A percentile compares a stretch with the other conserved stretches of the same genome.
Evolutionary conservation across 2,329 filamentous ascomycete genomes (phyloP).

Genomic region (Elsinoe fawcettii): DNA sequence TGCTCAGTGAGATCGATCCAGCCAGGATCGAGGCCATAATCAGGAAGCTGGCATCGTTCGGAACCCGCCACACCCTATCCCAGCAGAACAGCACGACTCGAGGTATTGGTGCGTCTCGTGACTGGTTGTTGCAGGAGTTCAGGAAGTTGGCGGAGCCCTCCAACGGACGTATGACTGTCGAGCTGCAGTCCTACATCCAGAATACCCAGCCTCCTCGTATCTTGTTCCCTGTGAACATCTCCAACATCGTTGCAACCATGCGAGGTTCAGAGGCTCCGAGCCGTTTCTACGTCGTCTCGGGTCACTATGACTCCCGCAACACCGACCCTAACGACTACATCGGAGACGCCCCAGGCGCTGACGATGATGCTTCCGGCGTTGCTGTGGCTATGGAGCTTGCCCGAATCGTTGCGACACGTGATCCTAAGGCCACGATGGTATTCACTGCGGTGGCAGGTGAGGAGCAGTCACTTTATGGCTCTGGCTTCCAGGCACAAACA

Average conservation of each 20-base stretch:
- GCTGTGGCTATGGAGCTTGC: constrained; percentile 51
- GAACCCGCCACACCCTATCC: constrained; percentile 50
- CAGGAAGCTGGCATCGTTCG: constrained; percentile 48
- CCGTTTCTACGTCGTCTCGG: constrained; percentile 47
- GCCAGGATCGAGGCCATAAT: constrained; percentile 45
- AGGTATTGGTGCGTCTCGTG: constrained; percentile 50
- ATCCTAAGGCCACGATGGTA: constrained; percentile 47
- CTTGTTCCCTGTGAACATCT: constrained; percentile 45
- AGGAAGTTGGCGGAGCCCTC: constrained; percentile 40
- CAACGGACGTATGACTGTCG: constrained; percentile 45
- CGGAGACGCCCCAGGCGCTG: constrained; percentile 48
- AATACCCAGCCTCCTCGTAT: constrained; percentile 40
- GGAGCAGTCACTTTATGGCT: constrained; percentile 49
- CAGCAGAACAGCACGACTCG: constrained; percentile 43
- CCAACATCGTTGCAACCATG: constrained; percentile 47
- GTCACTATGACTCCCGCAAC: constrained; percentile 49
- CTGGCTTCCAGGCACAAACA: constrained; percentile 45
- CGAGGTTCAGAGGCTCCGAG: constrained; percentile 43
- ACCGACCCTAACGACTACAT: constrained; percentile 46
- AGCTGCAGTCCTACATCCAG: constrained; percentile 47
- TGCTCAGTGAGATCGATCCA: constrained; percentile 35
- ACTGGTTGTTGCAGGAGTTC: constrained; percentile 50
- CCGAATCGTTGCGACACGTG: constrained; percentile 42
- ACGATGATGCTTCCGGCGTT: constrained; percentile 51
- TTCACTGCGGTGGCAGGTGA: constrained; percentile 52